Evolutionary conservation across 2,329 filamentous ascomycete species (phyloP).

Genomic region (Acarospora socialis): DNA sequence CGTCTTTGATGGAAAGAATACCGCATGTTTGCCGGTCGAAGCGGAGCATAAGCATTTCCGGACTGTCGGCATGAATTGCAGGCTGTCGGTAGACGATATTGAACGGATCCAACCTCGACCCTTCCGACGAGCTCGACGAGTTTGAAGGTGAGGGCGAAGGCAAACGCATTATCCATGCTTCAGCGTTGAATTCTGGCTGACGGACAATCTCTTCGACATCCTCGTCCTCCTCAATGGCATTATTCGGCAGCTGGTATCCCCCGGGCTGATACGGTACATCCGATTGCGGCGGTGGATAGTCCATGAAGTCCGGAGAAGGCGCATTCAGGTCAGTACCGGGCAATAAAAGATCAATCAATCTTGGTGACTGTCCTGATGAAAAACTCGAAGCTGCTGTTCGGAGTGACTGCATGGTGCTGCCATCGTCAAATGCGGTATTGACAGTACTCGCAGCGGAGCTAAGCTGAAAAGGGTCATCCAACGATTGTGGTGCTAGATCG

Average conservation of each 20-base stretch:
- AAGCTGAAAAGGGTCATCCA: background rate
- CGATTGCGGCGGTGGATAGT: constrained; percentile 18
- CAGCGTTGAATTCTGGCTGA: constrained; percentile 19
- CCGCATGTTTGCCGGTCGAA: constrained; percentile 55
- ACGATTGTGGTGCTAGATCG: background rate
- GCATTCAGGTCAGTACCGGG: constrained; percentile 34
- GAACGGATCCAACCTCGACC: constrained; percentile 14
- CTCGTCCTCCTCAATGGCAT: constrained; percentile 24
- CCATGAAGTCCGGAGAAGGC: constrained; percentile 18
- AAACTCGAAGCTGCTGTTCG: constrained; percentile 22
- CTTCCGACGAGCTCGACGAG: constrained; percentile 21
- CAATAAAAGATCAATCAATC: constrained; percentile 33
- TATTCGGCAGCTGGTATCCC: background rate
- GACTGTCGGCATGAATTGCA: constrained; percentile 35
- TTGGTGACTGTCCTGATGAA: constrained; percentile 33
- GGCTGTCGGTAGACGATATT: constrained; percentile 31
- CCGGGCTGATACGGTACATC: constrained; percentile 15
- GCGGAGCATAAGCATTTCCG: constrained; percentile 47
- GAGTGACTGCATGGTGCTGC: constrained; percentile 18
- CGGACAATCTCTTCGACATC: constrained; percentile 43
- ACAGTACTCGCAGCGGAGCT: constrained; percentile 16
- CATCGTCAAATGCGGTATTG: constrained; percentile 26
- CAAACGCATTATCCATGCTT: constrained; percentile 25
- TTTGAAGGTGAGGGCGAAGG: constrained; percentile 24
- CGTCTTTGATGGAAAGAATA: constrained; percentile 57